A percentile compares a stretch with the other conserved stretches of the same genome.
Conservation (phyloP, 768 basidiomycete genomes). For the Boletus subcaerulescens region DNA sequence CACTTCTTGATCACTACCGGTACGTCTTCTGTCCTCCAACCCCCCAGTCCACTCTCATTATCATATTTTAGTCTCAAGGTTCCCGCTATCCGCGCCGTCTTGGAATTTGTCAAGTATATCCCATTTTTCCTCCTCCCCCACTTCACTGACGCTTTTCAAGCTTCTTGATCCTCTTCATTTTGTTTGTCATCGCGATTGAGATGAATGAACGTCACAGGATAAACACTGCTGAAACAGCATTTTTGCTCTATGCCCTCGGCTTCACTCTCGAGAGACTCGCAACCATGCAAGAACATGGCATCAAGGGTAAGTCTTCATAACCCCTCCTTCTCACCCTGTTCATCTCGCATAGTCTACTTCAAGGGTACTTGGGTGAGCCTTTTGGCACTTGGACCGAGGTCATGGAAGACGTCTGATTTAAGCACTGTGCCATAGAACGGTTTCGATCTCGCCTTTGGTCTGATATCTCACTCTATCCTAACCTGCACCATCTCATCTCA, state of each 20-base stretch:
- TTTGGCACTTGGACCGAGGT: constrained; percentile 8
- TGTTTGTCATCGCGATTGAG: constrained; percentile 81
- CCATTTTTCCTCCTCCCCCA: neutral
- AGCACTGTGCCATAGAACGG: constrained; percentile 58
- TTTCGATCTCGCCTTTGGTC: constrained; percentile 89
- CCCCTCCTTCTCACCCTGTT: neutral
- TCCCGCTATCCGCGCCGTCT: constrained; percentile 82
- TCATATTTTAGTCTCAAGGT: constrained; percentile 70
- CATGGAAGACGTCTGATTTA: constrained; percentile 16
- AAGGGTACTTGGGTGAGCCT: constrained; percentile 74
- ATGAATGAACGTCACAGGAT: constrained; percentile 57
- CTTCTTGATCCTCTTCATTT: constrained; percentile 75
- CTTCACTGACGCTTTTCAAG: constrained; percentile 26
- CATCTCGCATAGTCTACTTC: constrained; percentile 58
- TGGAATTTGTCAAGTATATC: constrained; percentile 82
- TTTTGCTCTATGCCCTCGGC: constrained; percentile 78
- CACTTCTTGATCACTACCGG: constrained; percentile 95
- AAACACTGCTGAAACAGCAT: constrained; percentile 64
- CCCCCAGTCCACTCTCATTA: neutral
- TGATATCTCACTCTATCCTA: constrained; percentile 10
- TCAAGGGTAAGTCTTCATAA: constrained; percentile 55
- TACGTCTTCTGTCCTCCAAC: constrained; percentile 30
- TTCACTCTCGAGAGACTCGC: constrained; percentile 92
- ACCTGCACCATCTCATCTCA: neutral
- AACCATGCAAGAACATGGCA: constrained; percentile 93